A percentile compares a stretch with the other conserved stretches of the same genome.
Evolutionary conservation across 2,329 filamentous ascomycete species (phyloP).

Genomic region (Paecilomyces dactylethromorphus): DNA sequence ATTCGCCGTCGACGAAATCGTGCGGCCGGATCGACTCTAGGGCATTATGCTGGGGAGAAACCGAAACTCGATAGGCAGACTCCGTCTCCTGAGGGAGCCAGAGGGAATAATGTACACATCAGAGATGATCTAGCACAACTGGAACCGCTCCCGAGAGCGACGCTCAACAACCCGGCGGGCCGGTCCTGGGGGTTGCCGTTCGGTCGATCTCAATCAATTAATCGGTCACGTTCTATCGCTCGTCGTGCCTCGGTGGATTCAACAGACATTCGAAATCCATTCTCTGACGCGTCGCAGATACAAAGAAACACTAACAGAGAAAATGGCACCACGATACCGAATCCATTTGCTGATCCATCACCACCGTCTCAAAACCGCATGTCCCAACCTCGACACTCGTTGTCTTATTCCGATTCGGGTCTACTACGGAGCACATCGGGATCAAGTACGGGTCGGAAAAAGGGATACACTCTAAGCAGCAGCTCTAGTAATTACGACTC

Average conservation of each 20-base stretch:
- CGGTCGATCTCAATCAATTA: neutral
- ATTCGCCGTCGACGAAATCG: constrained; percentile 16
- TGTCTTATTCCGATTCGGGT: neutral
- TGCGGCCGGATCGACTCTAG: neutral
- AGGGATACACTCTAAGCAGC: neutral
- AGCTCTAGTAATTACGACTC: neutral
- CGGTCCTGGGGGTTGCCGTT: neutral
- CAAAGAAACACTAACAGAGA: neutral
- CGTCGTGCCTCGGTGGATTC: neutral
- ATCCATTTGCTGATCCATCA: neutral
- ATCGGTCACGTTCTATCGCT: neutral
- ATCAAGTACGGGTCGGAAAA: neutral
- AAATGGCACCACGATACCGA: neutral
- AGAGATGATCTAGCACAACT: neutral
- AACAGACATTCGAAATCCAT: neutral
- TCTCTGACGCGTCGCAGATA: neutral
- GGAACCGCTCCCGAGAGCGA: neutral
- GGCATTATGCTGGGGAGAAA: constrained; percentile 1
- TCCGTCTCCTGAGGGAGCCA: neutral
- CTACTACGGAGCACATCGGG: neutral
- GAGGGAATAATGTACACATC: neutral
- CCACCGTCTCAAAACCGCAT: neutral
- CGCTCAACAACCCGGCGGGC: neutral
- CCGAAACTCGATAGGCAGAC: neutral
- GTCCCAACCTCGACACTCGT: neutral